A percentile compares a stretch with the other conserved stretches of the same genome.
phyloP scores from a whole-genome alignment of 768 basidiomycete genomes.

The Candolleomyces eurysporus region DNA sequence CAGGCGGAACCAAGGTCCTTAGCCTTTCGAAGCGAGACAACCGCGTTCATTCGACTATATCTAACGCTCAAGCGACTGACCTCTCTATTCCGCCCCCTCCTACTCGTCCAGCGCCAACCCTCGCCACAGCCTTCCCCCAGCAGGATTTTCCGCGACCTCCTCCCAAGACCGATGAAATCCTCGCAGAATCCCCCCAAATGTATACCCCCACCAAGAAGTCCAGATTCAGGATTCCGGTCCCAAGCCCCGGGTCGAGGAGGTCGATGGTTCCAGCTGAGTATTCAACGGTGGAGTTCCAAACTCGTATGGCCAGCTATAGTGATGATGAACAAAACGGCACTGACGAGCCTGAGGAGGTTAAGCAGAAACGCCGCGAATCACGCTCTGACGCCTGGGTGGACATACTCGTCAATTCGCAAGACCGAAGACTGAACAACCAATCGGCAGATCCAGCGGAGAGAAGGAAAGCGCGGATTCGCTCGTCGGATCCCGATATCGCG shows the following conservation, averaged over 20 bases:
- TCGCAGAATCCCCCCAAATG: constrained; percentile 28
- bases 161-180: constrained; percentile 33
- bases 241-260: constrained; percentile 51
- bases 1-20: constrained; percentile 45
- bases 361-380: constrained; percentile 47
- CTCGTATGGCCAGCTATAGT: constrained; percentile 66
- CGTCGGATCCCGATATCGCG: constrained; percentile 65
- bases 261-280: constrained; percentile 67
- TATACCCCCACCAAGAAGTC: constrained; percentile 39
- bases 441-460: constrained; percentile 23
- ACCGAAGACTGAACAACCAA: constrained; percentile 52
- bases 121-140: constrained; percentile 2
- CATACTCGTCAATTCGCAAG: constrained; percentile 67
- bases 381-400: constrained; percentile 86
- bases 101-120: constrained; percentile 7
- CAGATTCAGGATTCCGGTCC: constrained; percentile 59
- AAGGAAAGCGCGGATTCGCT: constrained; percentile 25
- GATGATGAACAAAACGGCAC: constrained; percentile 42
- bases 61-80: constrained; percentile 16
- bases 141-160: constrained; percentile 19
- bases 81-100: constrained; percentile 18
- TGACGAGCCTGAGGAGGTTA: constrained; percentile 34
- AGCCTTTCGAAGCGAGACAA: constrained; percentile 28
- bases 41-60: constrained; percentile 14
- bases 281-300: constrained; percentile 81